phyloP scores from a whole-genome alignment of 768 basidiomycete species.

The Kwoniella heveanensis region DNA sequence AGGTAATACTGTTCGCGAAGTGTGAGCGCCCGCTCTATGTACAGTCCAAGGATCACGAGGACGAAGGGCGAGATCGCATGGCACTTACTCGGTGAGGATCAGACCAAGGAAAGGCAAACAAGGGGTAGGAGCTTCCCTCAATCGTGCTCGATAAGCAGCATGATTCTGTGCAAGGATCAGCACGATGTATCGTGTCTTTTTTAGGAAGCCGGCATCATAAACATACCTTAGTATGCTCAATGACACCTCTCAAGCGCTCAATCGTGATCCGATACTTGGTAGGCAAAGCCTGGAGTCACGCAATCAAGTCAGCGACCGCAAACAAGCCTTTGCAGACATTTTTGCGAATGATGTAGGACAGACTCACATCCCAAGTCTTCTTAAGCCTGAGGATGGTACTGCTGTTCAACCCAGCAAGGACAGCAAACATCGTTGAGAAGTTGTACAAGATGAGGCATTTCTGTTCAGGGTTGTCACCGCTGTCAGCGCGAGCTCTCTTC shows the following conservation, averaged over 20 bases:
- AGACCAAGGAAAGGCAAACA: slow-evolving; percentile 92
- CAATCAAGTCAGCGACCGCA: not conserved
- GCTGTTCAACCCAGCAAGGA: slow-evolving; percentile 91
- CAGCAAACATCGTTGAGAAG: slow-evolving; percentile 88
- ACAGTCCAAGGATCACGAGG: too few species aligned
- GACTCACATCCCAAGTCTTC: slow-evolving; percentile 90
- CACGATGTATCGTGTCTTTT: slow-evolving; percentile 60
- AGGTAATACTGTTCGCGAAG: slow-evolving; percentile 69
- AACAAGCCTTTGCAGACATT: too few species aligned
- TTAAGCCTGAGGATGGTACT: slow-evolving; percentile 88
- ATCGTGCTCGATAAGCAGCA: slow-evolving; percentile 70
- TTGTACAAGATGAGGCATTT: slow-evolving; percentile 81
- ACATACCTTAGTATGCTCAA: slow-evolving; percentile 69
- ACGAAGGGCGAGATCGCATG: too few species aligned
- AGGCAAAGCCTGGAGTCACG: slow-evolving; percentile 69
- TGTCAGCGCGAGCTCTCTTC: not conserved
- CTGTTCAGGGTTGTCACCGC: slow-evolving; percentile 61
- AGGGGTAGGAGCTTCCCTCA: slow-evolving; percentile 86
- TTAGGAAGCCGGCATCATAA: too few species aligned
- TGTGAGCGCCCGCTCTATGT: too few species aligned
- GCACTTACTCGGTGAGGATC: slow-evolving; percentile 56
- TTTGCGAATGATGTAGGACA: too few species aligned
- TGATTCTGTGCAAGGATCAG: slow-evolving; percentile 61
- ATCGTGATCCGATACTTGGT: slow-evolving; percentile 81
- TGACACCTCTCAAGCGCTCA: slow-evolving; percentile 77